Evolutionary conservation across 495 filamentous ascomycete genomes (phyloP).

Genomic region (Neohortaea acidophila): DNA sequence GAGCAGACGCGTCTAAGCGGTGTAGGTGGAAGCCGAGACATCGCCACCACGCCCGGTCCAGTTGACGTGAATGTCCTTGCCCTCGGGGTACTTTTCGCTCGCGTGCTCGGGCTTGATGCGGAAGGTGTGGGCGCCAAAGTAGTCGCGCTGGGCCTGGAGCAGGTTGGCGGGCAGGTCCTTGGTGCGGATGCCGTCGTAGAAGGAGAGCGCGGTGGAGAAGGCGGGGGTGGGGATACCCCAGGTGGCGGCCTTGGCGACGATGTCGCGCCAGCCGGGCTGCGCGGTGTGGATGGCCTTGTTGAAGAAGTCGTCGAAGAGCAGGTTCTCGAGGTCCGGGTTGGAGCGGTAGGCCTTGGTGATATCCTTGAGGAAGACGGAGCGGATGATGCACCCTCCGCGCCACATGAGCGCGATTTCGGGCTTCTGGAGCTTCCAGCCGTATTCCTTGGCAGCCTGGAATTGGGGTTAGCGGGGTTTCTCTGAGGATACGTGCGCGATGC

Average conservation of each 20-base stretch:
- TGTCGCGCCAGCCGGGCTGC: slow-evolving; percentile 89
- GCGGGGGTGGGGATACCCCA: slow-evolving; percentile 90
- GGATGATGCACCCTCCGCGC: slow-evolving; percentile 99
- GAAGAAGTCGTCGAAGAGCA: slow-evolving; percentile 98
- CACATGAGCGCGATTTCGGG: slow-evolving; percentile 99
- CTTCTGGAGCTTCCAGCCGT: slow-evolving; percentile 98
- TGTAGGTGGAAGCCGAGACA: slow-evolving; percentile 91
- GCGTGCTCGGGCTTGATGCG: slow-evolving; percentile 84
- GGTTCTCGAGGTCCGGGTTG: slow-evolving; percentile 90
- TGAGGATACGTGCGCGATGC: not conserved
- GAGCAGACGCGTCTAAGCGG: slow-evolving; percentile 63
- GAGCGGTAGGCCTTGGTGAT: slow-evolving; percentile 94
- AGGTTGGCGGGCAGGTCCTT: slow-evolving; percentile 93
- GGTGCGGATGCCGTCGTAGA: slow-evolving; percentile 97
- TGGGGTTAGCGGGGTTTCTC: slow-evolving; percentile 29
- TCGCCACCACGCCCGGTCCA: slow-evolving; percentile 97
- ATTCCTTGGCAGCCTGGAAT: slow-evolving; percentile 82
- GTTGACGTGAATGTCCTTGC: slow-evolving; percentile 94
- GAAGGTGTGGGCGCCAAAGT: slow-evolving; percentile 99
- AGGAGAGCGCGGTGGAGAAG: slow-evolving; percentile 89
- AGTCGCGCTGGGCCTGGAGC: slow-evolving; percentile 95
- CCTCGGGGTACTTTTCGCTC: slow-evolving; percentile 66
- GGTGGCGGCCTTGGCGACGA: slow-evolving; percentile 76
- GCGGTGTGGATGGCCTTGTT: slow-evolving; percentile 95
- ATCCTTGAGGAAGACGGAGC: slow-evolving; percentile 98